Conservation (phyloP, 306 rosid genomes). For the Chamaecrista fasciculata region DNA sequence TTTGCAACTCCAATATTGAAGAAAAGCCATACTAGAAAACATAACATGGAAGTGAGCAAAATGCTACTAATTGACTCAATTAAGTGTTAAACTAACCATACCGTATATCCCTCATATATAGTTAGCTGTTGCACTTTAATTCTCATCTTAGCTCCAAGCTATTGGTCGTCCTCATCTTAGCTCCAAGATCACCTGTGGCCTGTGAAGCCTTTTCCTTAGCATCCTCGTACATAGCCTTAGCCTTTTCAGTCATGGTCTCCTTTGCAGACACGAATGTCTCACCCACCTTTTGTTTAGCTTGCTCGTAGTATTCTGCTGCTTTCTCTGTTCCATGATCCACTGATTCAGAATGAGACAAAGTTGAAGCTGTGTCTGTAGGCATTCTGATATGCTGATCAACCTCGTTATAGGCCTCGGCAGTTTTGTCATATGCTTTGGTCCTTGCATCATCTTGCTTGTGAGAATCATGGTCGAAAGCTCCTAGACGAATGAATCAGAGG, state of each 20-base stretch:
- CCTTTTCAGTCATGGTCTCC: constrained; percentile 34
- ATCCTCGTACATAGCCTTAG: constrained; percentile 44
- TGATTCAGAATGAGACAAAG: not conserved
- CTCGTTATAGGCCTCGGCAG: not conserved
- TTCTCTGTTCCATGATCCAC: constrained; percentile 25
- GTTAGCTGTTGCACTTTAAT: constrained; percentile 23
- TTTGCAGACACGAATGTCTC: constrained; percentile 29
- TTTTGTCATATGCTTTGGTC: constrained; percentile 23
- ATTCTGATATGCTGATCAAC: constrained; percentile 23
- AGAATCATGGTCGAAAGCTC: constrained; percentile 37
- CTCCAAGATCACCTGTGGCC: constrained; percentile 57
- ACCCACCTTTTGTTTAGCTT: constrained; percentile 29
- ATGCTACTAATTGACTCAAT: constrained; percentile 26
- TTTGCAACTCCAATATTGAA: constrained; percentile 5
- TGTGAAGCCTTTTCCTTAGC: constrained; percentile 64
- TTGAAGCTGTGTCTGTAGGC: constrained; percentile 34
- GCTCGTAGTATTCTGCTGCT: constrained; percentile 37
- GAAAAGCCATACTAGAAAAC: constrained; percentile 7
- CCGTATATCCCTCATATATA: constrained; percentile 32
- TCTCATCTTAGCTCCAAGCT: constrained; percentile 54
- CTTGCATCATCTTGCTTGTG: constrained; percentile 30
- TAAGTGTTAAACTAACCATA: constrained; percentile 18
- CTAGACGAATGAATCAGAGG: constrained; percentile 26
- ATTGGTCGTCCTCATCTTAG: constrained; percentile 39
- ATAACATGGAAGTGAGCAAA: not conserved